Conservation (phyloP, 2,329 filamentous ascomycete genomes). For the Anthostomella pinea region DNA sequence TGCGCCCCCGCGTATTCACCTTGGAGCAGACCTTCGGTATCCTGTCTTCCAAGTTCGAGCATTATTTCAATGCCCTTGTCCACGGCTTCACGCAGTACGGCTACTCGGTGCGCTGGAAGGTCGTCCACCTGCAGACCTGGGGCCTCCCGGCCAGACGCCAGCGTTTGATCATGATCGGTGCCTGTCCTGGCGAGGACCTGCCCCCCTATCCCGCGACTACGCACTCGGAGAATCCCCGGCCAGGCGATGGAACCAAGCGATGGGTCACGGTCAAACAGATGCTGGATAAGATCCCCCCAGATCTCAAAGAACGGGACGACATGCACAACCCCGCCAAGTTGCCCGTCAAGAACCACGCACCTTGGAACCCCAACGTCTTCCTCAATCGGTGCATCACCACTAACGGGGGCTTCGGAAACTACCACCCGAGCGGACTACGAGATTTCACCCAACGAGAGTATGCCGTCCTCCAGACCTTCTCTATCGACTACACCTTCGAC, state of each 20-base stretch:
- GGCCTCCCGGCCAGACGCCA: conserved; percentile 48
- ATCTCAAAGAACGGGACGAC: conserved; percentile 23
- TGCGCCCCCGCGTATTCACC: conserved; percentile 67
- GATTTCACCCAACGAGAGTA: conserved; percentile 66
- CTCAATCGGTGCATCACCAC: conserved; percentile 63
- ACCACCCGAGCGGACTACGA: conserved; percentile 63
- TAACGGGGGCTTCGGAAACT: conserved; percentile 54
- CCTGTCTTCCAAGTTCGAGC: conserved; percentile 46
- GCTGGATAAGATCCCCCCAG: conserved; percentile 34
- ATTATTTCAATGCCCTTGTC: conserved; percentile 59
- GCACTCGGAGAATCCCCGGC: conserved; percentile 41
- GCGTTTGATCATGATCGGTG: conserved; percentile 56
- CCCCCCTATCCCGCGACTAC: conserved; percentile 64
- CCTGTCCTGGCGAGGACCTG: conserved; percentile 66
- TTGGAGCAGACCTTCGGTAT: conserved; percentile 78
- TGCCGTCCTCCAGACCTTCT: conserved; percentile 69
- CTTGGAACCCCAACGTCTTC: conserved; percentile 45
- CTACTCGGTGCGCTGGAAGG: conserved; percentile 69
- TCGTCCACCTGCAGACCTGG: conserved; percentile 52
- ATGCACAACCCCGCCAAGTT: conserved; percentile 39
- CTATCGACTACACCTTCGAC: conserved; percentile 55
- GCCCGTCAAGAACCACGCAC: conserved; percentile 26
- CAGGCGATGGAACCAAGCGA: conserved; percentile 31
- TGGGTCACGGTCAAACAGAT: conserved; percentile 46
- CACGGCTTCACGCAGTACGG: conserved; percentile 60